Evolutionary conservation across 257 asterid species (phyloP), one percentile per base, ranked within the genome.

Genomic region (Verbena officinalis): DNA sequence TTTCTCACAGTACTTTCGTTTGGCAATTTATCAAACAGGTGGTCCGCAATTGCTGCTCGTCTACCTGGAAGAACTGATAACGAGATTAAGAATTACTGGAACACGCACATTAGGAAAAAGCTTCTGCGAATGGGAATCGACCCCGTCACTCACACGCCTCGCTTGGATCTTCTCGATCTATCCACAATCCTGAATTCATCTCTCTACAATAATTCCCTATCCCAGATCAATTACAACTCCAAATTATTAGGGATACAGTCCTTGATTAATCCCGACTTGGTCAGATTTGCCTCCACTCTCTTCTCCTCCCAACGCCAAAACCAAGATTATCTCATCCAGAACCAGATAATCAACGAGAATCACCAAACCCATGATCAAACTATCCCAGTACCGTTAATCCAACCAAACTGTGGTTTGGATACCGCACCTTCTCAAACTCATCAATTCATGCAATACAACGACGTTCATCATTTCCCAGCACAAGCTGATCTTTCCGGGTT

Each of bases 11-110:
- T n/a, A 2, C 21, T 7, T 19, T 20, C 19, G 46, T 40, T 24
- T 58, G 15, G 46, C 21, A 44, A 36, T 36, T 36, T 9, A 36
- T 36, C 40, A 36, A 15, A 19, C 31, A 91, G 97, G 71, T 91
- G 97, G 97, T 91, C 97, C 1, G 85, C 86, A 1, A 91, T 91
- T 22, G 97, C 97, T 4, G 87, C 81, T 15, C 75, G 85, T 0
- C 85, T 91, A 19, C 96, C 97, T 0, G 97, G 97, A 16, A 78
- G 96, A 57, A 87, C 97, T 0, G 97, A 90, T 50, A 90, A 90
- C 3, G 97, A 90, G 39, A 87, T 90, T 38, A 90, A 90, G 66
- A 90, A 90, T 57, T 90, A 78, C 15, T 90, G 97, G 97, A 90
- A 90, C 76, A 85, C 95, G 0, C 90, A 84, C 73, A 80, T 87